These are phyloP conservation scores for Melastoma malabathricum DNA, from an alignment of 345 rosid genomes.

Conservation along the genomic window DNA sequence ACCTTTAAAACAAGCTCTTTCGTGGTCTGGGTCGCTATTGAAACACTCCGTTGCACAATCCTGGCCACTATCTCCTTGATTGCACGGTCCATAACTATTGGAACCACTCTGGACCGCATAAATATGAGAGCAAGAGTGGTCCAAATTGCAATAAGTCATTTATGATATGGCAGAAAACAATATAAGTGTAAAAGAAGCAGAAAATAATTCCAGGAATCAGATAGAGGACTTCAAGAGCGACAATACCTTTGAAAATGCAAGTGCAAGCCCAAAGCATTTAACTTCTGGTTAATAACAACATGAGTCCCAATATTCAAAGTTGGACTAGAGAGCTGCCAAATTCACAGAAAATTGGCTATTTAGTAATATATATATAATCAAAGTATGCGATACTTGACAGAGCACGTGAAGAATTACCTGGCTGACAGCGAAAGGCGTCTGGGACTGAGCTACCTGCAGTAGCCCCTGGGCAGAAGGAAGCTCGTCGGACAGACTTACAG, in stretches of 20 bases:
- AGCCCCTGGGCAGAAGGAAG: slow-evolving; percentile 73
- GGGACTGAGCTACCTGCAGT: slow-evolving; percentile 68
- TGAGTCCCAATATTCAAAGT: slow-evolving; percentile 69
- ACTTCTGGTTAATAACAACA: slow-evolving; percentile 77
- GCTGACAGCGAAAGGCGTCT: slow-evolving; percentile 45
- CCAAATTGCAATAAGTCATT: neutral
- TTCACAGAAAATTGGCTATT: neutral
- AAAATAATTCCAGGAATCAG: neutral
- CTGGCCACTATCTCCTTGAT: slow-evolving; percentile 82
- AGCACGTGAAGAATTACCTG: slow-evolving; percentile 24
- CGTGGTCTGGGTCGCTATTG: slow-evolving; percentile 93
- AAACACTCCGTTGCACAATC: slow-evolving; percentile 95
- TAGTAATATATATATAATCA: slow-evolving; percentile 5
- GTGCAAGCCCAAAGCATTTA: slow-evolving; percentile 54
- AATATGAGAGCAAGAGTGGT: neutral
- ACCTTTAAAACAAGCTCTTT: slow-evolving; percentile 98
- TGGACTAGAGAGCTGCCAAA: slow-evolving; percentile 53
- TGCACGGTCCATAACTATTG: slow-evolving; percentile 88
- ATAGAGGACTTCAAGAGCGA: slow-evolving; percentile 3
- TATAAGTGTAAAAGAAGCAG: too few relatives aligned
- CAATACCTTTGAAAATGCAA: slow-evolving; percentile 81
- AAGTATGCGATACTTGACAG: neutral
- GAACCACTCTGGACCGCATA: slow-evolving; percentile 50
- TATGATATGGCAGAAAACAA: neutral
- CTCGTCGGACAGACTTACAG: slow-evolving; percentile 70